Base-by-base conservation (phyloP, 192 early-diverging fungal genomes). In the Powellomyces hirtus region DNA sequence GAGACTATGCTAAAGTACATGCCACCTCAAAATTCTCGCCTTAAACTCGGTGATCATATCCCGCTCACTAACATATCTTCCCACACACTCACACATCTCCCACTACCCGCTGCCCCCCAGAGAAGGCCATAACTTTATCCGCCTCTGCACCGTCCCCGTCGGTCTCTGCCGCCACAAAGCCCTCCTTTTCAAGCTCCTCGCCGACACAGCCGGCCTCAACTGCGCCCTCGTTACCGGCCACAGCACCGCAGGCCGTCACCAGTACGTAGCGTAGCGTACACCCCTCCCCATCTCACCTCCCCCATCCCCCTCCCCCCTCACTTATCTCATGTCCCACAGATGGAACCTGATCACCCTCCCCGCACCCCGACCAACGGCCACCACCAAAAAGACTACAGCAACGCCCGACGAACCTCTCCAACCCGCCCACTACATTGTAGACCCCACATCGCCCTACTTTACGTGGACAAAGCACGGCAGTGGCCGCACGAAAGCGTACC, bases 141-240 rank as follows among this genome's bases (percentile, higher is more conserved):
- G 73, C n/a, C 65, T 83, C 1, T 74, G 78, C 37, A 46, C 60
- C 5, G 81, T 83, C 22, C 38, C 71, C 24, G 76, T 80, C 27
- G 81, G 81, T 1, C 72, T 83, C 10, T 83, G 81, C 38, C 62
- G 81, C 1, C 81, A 83, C 69, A 83, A 83, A 36, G 81, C 81
- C 2, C 50, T 83, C 26, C 74, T 83, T 13, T 83, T 83, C 61
- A 83, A 83, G 62, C 69, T 83, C 35, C 68, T 83, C 18, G 73
- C 78, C 50, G 81, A 83, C 60, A 66, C 74, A 2, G 72, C 74
- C 0, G 76, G 63, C 4, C 53, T 83, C 10, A 74, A 76, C 37
- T 83, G 81, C 60, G 81, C 81, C 4, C 64, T 83, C 7, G 73
- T 80, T 18, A 83, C 81, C 8, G 81, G 81, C 36, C 79, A 83